These are phyloP conservation scores for Lipomyces orientalis DNA, from an alignment of 805 yeast genomes.

Conservation along the genomic window DNA sequence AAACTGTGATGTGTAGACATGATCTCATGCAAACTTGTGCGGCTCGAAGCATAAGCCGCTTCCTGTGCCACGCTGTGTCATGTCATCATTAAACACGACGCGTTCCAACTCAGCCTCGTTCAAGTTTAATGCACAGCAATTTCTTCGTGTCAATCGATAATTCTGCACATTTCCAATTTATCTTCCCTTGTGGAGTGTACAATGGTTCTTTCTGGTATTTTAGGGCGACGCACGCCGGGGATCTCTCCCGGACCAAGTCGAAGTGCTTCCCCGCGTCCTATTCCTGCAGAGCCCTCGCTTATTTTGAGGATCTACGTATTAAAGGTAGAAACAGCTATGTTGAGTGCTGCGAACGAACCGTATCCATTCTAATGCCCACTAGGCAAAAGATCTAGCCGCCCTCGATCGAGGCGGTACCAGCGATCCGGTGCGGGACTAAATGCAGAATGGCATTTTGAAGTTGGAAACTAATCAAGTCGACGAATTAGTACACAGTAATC, in stretches of 20 bases:
- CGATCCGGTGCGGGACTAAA: constrained; percentile 32
- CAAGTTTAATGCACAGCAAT: not conserved
- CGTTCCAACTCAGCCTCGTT: not conserved
- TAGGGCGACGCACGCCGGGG: not conserved
- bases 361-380: not conserved
- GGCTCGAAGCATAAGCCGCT: no score
- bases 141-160: not conserved
- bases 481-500: constrained; percentile 39
- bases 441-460: not conserved
- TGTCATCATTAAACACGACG: no score
- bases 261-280: constrained; percentile 13
- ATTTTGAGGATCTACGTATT: constrained; percentile 19
- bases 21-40: not conserved
- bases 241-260: constrained; percentile 1
- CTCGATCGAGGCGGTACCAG: constrained; percentile 30
- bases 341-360: not conserved
- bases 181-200: not conserved
- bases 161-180: not conserved
- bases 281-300: constrained; percentile 16
- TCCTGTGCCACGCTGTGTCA: not conserved
- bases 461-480: not conserved
- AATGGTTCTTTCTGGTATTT: not conserved
- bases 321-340: constrained; percentile 11
- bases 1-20: no score
- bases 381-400: constrained; percentile 35